Evolutionary conservation across 2,329 filamentous ascomycete genomes (phyloP).

Genomic region (Coniochaeta pulveracea): DNA sequence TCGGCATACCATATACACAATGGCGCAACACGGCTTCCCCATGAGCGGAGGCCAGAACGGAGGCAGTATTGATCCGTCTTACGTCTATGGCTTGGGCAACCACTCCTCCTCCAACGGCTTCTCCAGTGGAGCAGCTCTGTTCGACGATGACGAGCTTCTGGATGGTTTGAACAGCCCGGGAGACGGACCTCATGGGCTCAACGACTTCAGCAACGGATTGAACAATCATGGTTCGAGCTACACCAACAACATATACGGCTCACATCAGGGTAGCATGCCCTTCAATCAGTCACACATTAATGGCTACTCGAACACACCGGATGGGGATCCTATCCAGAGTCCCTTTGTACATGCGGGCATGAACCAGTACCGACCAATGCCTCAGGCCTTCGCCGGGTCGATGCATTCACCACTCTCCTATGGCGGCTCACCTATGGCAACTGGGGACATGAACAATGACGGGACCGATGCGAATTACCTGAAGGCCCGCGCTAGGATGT

Average conservation of each 20-base stretch:
- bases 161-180: constrained; percentile 55
- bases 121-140: constrained; percentile 64
- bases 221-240: constrained; percentile 47
- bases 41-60: constrained; percentile 42
- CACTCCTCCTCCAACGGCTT: constrained; percentile 58
- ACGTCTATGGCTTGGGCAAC: constrained; percentile 49
- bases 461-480: constrained; percentile 39
- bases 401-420: constrained; percentile 41
- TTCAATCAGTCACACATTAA: constrained; percentile 61
- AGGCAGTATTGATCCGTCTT: constrained; percentile 70
- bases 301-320: constrained; percentile 82
- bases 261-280: constrained; percentile 45
- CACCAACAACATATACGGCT: constrained; percentile 37
- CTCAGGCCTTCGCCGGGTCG: constrained; percentile 42
- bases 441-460: constrained; percentile 37
- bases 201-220: constrained; percentile 42
- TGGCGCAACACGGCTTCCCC: constrained; percentile 48
- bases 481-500: constrained; percentile 48
- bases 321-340: constrained; percentile 84
- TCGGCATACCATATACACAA: constrained; percentile 18
- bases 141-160: constrained; percentile 80
- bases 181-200: constrained; percentile 38
- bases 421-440: constrained; percentile 35
- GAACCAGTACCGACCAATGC: constrained; percentile 61
- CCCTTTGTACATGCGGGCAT: constrained; percentile 67